phyloP scores from a whole-genome alignment of 2,329 filamentous ascomycete genomes.

The Stemphylium lycopersici region DNA sequence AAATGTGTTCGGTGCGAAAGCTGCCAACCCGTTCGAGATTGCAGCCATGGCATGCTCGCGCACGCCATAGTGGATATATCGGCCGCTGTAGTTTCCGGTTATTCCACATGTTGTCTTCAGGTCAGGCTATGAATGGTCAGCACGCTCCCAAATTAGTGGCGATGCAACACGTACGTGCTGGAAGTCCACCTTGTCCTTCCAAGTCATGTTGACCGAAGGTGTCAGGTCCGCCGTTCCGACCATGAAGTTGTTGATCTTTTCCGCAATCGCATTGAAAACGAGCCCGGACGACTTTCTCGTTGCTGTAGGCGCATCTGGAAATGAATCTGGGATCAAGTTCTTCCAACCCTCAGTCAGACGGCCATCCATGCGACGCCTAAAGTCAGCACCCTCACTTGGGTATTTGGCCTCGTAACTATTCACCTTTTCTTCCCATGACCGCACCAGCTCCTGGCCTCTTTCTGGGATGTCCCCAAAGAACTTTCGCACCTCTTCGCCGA shows the following conservation, averaged over 20 bases:
- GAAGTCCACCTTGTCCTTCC: constrained; percentile 52
- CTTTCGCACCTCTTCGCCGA: constrained; percentile 54
- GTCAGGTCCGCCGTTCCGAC: constrained; percentile 68
- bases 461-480: constrained; percentile 51
- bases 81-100: constrained; percentile 61
- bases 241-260: constrained; percentile 66
- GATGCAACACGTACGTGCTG: constrained; percentile 38
- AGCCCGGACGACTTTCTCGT: constrained; percentile 54
- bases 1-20: constrained; percentile 53
- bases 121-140: constrained; percentile 29
- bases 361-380: constrained; percentile 57
- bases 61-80: constrained; percentile 56
- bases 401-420: constrained; percentile 52
- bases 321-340: constrained; percentile 56
- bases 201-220: constrained; percentile 60
- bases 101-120: constrained; percentile 51
- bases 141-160: rapidly evolving
- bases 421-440: constrained; percentile 57
- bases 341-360: constrained; percentile 56
- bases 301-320: constrained; percentile 56
- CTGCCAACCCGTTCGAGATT: constrained; percentile 62
- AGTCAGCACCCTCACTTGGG: constrained; percentile 57
- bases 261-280: constrained; percentile 7
- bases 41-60: constrained; percentile 47
- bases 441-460: constrained; percentile 55